Percentiles rank a stretch among this genome's conserved stretches.
Conservation (phyloP, 2,329 filamentous ascomycete genomes). For the Blumeria graminis region DNA sequence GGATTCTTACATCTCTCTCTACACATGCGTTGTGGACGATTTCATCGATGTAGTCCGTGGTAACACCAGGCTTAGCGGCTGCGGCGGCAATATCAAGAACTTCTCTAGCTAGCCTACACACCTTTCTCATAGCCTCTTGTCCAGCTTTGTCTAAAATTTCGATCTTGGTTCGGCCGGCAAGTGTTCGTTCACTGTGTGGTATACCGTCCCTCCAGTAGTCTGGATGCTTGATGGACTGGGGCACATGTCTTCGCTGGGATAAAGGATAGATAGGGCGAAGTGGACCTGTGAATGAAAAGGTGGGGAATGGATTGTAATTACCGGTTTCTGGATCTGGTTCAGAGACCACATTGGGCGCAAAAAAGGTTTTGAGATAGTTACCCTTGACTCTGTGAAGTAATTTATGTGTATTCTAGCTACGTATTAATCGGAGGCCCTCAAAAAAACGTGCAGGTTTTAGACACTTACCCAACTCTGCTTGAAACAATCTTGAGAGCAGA, state of each 20-base stretch:
- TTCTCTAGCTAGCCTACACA: constrained; percentile 67
- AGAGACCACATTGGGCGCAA: constrained; percentile 65
- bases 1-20: constrained; percentile 57
- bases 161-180: constrained; percentile 53
- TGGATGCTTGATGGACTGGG: constrained; percentile 57
- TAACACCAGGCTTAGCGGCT: constrained; percentile 69
- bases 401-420: constrained; percentile 53
- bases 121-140: constrained; percentile 72
- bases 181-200: constrained; percentile 31
- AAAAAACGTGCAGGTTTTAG: not conserved
- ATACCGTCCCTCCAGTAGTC: constrained; percentile 78
- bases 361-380: constrained; percentile 47
- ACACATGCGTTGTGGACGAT: constrained; percentile 86
- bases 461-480: constrained; percentile 83
- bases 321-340: constrained; percentile 79
- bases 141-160: constrained; percentile 57
- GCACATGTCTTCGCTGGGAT: constrained; percentile 46
- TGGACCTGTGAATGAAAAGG: constrained; percentile 57
- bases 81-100: constrained; percentile 78
- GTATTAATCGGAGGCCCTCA: not conserved
- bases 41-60: constrained; percentile 86
- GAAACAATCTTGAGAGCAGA: constrained; percentile 97
- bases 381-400: constrained; percentile 56
- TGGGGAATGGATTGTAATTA: constrained; percentile 77
- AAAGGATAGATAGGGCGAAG: constrained; percentile 75